A percentile compares a stretch with the other conserved stretches of the same genome.
Evolutionary conservation across 176 grass and related monocot genomes (phyloP).

Genomic region (Juncus inflexus): DNA sequence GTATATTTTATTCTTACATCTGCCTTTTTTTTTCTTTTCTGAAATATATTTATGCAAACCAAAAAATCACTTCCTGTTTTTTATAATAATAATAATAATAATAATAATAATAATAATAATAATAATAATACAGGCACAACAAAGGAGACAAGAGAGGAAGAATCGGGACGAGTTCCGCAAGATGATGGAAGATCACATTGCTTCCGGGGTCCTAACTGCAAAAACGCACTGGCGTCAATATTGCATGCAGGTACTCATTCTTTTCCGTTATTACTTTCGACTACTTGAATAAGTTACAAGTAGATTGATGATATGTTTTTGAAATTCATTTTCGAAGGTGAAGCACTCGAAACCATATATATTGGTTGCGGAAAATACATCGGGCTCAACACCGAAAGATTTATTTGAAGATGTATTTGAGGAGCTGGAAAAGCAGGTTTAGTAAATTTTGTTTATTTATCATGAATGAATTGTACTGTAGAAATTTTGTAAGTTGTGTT

Average conservation of each 20-base stretch:
- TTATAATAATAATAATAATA: background rate
- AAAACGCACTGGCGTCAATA: constrained; percentile 93
- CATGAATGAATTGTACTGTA: background rate
- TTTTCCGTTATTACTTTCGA: constrained; percentile 25
- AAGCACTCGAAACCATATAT: constrained; percentile 66
- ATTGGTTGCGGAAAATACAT: constrained; percentile 61
- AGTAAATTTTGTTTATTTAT: constrained; percentile 11
- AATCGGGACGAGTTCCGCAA: constrained; percentile 85
- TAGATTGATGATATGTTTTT: constrained; percentile 3
- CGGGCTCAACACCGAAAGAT: constrained; percentile 81
- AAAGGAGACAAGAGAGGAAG: constrained; percentile 73
- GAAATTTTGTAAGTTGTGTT: background rate
- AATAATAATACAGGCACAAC: constrained; percentile 42
- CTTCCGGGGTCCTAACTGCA: constrained; percentile 65
- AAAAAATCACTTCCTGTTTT: background rate
- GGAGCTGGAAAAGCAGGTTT: constrained; percentile 90
- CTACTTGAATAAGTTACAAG: constrained; percentile 3
- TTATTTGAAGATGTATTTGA: constrained; percentile 82
- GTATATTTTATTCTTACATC: constrained; percentile 31
- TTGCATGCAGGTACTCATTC: constrained; percentile 49
- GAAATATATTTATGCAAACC: background rate
- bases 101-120: background rate
- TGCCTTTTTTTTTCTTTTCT: background rate
- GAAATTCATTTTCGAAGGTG: constrained; percentile 47
- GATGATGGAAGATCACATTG: constrained; percentile 79